phyloP scores from a whole-genome alignment of 208 protist genomes.

The Borovskyia barvae region DNA sequence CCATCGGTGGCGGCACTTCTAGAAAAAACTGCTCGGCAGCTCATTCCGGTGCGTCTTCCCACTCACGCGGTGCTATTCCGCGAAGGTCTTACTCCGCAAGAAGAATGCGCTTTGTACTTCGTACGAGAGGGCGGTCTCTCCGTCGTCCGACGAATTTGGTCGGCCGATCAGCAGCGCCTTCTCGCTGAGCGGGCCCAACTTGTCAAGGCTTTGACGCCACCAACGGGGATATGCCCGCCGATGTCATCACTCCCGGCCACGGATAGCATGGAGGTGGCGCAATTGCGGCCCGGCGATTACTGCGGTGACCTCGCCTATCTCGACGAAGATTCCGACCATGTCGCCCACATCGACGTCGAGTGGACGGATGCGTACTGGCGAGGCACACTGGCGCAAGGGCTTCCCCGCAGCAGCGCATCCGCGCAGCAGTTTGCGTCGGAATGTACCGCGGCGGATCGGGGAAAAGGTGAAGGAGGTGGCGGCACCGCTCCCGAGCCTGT shows the following conservation, averaged over 20 bases:
- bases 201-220: conserved; percentile 11
- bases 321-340: conserved; percentile 53
- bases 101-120: conserved; percentile 67
- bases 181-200: conserved; percentile 12
- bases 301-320: conserved; percentile 75
- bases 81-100: conserved; percentile 34
- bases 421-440: background rate
- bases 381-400: conserved; percentile 18
- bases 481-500: background rate
- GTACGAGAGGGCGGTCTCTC: conserved; percentile 46
- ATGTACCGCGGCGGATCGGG: background rate
- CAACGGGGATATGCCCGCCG: conserved; percentile 1
- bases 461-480: background rate
- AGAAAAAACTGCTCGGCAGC: conserved; percentile 19
- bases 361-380: conserved; percentile 67
- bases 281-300: conserved; percentile 56
- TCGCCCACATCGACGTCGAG: conserved; percentile 43
- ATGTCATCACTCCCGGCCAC: conserved; percentile 12
- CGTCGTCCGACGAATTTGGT: conserved; percentile 47
- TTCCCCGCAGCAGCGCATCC: background rate
- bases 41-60: conserved; percentile 56
- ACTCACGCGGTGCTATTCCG: conserved; percentile 45
- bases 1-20: conserved; percentile 2
- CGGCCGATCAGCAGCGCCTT: conserved; percentile 23
- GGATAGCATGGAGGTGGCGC: conserved; percentile 56